Evolutionary conservation across 495 filamentous ascomycete genomes (phyloP).

Genomic region (Antarctomyces pellizariae): DNA sequence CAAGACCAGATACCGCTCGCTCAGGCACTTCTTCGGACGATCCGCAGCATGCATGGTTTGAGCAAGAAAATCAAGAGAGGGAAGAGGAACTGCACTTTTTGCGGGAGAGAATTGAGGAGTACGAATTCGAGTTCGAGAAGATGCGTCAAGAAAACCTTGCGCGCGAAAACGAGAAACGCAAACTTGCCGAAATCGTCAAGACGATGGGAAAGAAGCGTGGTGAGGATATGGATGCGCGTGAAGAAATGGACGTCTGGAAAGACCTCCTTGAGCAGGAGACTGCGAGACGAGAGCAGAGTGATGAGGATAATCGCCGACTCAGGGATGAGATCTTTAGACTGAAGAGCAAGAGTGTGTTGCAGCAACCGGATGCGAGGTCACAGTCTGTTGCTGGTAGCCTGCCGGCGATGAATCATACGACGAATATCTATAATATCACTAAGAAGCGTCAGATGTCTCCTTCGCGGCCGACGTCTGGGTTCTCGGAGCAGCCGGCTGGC

Average conservation of each 20-base stretch:
- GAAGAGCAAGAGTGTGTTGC: conserved; percentile 34
- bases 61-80: conserved; percentile 36
- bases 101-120: conserved; percentile 60
- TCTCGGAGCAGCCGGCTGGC: conserved; percentile 29
- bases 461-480: conserved; percentile 37
- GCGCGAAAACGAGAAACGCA: conserved; percentile 59
- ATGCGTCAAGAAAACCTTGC: conserved; percentile 50
- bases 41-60: conserved; percentile 15
- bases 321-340: conserved; percentile 65
- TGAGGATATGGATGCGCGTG: conserved; percentile 49
- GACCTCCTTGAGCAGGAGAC: conserved; percentile 90
- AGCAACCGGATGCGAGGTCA: conserved; percentile 12
- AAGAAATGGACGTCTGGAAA: conserved; percentile 84
- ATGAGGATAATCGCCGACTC: conserved; percentile 66
- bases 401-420: conserved; percentile 25
- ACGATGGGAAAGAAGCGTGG: conserved; percentile 42
- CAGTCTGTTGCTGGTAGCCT: conserved; percentile 13
- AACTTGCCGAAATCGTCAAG: conserved; percentile 55
- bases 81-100: conserved; percentile 72
- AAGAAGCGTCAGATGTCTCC: conserved; percentile 34
- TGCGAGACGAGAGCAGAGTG: conserved; percentile 66
- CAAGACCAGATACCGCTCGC: conserved; percentile 29
- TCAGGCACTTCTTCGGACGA: conserved; percentile 24
- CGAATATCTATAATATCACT: conserved; percentile 37
- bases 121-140: conserved; percentile 61